These are phyloP conservation scores for Scedosporium minutisporum DNA, from an alignment of 2,329 filamentous ascomycete species.

Conservation along the genomic window DNA sequence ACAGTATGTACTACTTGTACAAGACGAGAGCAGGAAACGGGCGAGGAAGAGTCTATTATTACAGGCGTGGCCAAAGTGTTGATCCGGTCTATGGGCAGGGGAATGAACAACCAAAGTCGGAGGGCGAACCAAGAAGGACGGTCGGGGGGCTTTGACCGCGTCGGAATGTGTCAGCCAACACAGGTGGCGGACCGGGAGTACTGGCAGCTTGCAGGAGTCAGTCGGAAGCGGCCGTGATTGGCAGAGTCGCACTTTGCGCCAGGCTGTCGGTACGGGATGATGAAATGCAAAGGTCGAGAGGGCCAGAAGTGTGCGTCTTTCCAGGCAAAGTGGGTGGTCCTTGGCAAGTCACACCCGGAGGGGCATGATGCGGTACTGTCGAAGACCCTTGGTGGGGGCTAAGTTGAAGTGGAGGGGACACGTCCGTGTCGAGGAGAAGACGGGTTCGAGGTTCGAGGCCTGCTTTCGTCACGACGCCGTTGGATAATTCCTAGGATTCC, in stretches of 20 bases:
- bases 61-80: background rate
- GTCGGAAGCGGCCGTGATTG: background rate
- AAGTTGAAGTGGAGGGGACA: background rate
- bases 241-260: background rate
- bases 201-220: background rate
- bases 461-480: background rate
- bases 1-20: background rate
- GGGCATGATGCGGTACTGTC: background rate
- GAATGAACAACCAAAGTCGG: background rate
- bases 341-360: background rate
- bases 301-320: background rate
- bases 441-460: background rate
- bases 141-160: background rate
- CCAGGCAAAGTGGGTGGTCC: background rate
- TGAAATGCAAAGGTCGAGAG: background rate
- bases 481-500: background rate
- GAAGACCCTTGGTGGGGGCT: background rate
- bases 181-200: background rate
- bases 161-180: constrained; percentile 1
- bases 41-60: background rate
- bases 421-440: background rate
- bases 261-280: background rate
- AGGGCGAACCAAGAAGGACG: background rate
- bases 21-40: background rate
- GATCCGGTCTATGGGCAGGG: background rate